Evolutionary conservation across 768 basidiomycete genomes (phyloP), one percentile per base, ranked within the genome.

Genomic region (Cantharellus cinnabarinus): DNA sequence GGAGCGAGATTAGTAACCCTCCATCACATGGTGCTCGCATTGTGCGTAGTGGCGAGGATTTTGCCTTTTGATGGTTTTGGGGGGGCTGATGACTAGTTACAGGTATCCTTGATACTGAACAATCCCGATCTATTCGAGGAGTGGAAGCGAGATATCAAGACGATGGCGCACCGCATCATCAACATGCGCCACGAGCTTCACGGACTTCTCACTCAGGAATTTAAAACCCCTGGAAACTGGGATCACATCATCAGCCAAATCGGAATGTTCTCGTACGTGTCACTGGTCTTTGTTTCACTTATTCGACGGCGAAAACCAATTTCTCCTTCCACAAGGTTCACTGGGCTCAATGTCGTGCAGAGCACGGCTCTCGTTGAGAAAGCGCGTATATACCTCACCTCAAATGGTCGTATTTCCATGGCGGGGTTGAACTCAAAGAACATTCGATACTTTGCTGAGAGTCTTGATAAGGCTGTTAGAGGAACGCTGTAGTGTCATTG

Each of bases 241-340:
- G 79, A 83, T n/a, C 94, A 98, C 71, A 94, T 99, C 66, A 74
- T 84, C 65, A 79, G 80, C 57, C 95, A 98, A 75, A 98, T 98
- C 70, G 94, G 93, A 59, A 95, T 94, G 93, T 95, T 93, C 77
- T 89, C 86, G 81, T 89, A 68, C 61, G 75, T 66, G 20, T 29
- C 20, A 29, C 20, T 29, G 20, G 20, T 29, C 20, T 29, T 29
- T 29, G 20, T 29, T 29, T 29, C 20, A 29, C 20, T 29, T 29
- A 29, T 42, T 4, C 40, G 15, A 29, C 20, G 20, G 20, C 20
- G 20, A 29, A 29, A 29, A 29, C 1, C 20, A 29, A 29, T 29
- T 29, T 29, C 20, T 29, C 20, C 20, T 29, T 29, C 20, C 20
- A 29, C 20, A 29, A 89, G 88, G 70, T 93, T 85, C 72, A 93